Percentiles rank a stretch among this genome's conserved stretches.
Evolutionary conservation across 2,329 filamentous ascomycete species (phyloP).

Genomic region (Fusarium vanettenii): DNA sequence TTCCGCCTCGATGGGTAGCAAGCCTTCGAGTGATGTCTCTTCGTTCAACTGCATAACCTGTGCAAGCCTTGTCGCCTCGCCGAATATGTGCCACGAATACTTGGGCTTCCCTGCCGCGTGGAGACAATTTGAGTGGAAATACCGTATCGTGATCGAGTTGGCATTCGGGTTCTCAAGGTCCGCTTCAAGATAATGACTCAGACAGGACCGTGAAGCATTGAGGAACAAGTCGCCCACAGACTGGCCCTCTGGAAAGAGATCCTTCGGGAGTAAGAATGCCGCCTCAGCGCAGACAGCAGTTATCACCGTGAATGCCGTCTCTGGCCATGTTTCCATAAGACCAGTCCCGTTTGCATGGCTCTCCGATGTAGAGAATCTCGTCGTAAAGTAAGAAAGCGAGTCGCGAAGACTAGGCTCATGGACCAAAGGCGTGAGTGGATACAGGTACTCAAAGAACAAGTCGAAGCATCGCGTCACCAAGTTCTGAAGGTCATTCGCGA

Average conservation of each 20-base stretch:
- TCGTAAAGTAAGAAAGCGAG: conserved; percentile 48
- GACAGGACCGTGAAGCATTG: conserved; percentile 51
- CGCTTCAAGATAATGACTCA: conserved; percentile 53
- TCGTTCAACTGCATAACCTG: conserved; percentile 58
- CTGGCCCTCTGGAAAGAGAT: conserved; percentile 54
- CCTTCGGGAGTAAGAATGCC: conserved; percentile 53
- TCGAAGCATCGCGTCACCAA: conserved; percentile 50
- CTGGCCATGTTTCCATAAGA: conserved; percentile 47
- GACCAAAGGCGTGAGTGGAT: conserved; percentile 55
- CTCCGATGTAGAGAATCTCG: conserved; percentile 14
- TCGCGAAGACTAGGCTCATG: conserved; percentile 55
- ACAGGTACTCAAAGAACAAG: conserved; percentile 57
- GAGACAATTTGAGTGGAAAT: conserved; percentile 59
- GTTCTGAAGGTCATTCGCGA: conserved; percentile 40
- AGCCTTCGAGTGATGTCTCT: conserved; percentile 50
- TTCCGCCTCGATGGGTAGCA: conserved; percentile 53
- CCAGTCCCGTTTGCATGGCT: conserved; percentile 7
- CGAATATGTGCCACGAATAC: conserved; percentile 59
- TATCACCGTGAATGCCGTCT: conserved; percentile 55
- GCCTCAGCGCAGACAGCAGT: conserved; percentile 58
- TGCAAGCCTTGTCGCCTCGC: conserved; percentile 55
- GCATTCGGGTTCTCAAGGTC: conserved; percentile 56
- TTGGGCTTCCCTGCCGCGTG: conserved; percentile 56
- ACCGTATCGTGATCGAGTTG: conserved; percentile 56
- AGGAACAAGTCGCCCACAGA: conserved; percentile 52